Conservation (phyloP, 352 stramenopile genomes). For the Phytophthora pluvialis region DNA sequence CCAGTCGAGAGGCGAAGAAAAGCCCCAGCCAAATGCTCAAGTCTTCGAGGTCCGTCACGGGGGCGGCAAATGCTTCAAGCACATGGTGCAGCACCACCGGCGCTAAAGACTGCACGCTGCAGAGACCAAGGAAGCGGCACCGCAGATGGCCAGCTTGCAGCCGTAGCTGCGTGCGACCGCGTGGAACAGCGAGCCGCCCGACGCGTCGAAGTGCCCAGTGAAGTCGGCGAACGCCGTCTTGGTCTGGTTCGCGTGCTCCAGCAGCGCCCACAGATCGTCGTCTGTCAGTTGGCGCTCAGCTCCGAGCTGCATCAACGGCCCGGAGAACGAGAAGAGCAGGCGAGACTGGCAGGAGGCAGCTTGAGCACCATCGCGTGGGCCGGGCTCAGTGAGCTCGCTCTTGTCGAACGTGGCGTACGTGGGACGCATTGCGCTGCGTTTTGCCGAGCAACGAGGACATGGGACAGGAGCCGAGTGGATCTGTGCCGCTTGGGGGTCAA, state of each 20-base stretch:
- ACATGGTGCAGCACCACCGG: constrained; percentile 51
- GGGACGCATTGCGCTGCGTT: neutral
- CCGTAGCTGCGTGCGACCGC: constrained; percentile 36
- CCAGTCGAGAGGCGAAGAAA: constrained; percentile 43
- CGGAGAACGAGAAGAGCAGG: constrained; percentile 41
- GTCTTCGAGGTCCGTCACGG: constrained; percentile 29
- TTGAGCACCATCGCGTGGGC: neutral
- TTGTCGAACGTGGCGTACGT: constrained; percentile 27
- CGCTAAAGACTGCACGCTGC: constrained; percentile 34
- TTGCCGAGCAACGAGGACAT: constrained; percentile 18
- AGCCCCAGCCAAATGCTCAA: constrained; percentile 37
- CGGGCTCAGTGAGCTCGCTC: no score
- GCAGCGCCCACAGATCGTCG: constrained; percentile 41
- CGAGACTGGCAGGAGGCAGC: constrained; percentile 23
- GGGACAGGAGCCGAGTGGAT: no score
- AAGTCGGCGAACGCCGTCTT: constrained; percentile 30
- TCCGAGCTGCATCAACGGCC: constrained; percentile 37
- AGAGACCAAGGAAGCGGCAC: constrained; percentile 23
- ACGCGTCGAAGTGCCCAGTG: constrained; percentile 23
- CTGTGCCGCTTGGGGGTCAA: no score
- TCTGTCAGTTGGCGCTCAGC: constrained; percentile 32
- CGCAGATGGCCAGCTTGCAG: constrained; percentile 22
- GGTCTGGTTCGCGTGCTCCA: constrained; percentile 32
- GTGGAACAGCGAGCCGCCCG: constrained; percentile 18
- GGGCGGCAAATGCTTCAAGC: constrained; percentile 39